Base-by-base conservation (phyloP, 2,329 filamentous ascomycete species). In the Parafenestella ontariensis region DNA sequence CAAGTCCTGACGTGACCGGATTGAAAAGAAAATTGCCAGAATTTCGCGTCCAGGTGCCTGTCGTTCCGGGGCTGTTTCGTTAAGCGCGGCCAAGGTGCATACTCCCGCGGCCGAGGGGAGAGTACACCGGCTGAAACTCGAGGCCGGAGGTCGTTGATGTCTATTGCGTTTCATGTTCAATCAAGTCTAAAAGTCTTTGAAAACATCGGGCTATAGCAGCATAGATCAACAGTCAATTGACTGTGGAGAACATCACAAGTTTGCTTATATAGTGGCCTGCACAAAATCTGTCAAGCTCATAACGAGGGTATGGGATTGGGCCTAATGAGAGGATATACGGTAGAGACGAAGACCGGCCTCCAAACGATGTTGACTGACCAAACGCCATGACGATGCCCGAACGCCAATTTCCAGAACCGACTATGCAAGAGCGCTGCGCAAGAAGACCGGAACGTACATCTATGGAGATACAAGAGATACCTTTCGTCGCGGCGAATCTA, bases 101-200 rank as follows among this genome's bases (percentile, higher is more conserved):
- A 48, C 36, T 58, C 61, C 65, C 66, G 65, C 65, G 66, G 65
- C 66, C 66, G 66, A 54, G 64, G n/a, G 41, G 11, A n/a, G 7
- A 17, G 37, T 20, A 23, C 21, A 17, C n/a, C 18, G 17, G 31
- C 15, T 13, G 17, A 46, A 21, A 20, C 31, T 26, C 17, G 2
- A 8, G 31, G 18, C 1, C 26, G 43, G n/a, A 46, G 5, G 29
- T 49, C 20, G 9, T 44, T 41, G 34, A 31, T 33, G 41, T 37
- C 18, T 24, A 17, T 33, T 21, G 23, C 33, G 24, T 3, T 9
- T 13, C 2, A 2, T 23, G 21, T 4, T 24, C 37, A 40, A 10
- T 10, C n/a, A 13, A 23, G 5, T 15, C 5, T 10, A 11, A 23
- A n/a, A 13, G 3, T 15, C n/a, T 15, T 40, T 24, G 37, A 21